Evolutionary conservation across 495 filamentous ascomycete genomes (phyloP).

Genomic region (Penicillium cosmopolitanum): DNA sequence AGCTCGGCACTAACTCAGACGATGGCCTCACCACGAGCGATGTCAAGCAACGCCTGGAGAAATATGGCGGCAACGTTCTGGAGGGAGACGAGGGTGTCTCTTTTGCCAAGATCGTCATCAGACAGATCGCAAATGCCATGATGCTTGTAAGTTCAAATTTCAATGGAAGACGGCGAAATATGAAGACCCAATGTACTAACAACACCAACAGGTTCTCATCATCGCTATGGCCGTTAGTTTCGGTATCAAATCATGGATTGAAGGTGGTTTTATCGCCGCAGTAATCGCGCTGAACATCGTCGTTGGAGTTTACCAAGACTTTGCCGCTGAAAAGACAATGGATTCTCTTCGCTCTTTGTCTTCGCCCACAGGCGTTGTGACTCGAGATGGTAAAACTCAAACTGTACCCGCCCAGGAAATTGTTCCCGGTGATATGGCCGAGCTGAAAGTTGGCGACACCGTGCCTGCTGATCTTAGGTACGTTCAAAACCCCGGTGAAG

Average conservation of each 20-base stretch:
- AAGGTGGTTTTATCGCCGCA: conserved; percentile 67
- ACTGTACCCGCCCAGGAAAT: conserved; percentile 58
- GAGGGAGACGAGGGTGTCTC: conserved; percentile 62
- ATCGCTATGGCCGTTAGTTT: conserved; percentile 73
- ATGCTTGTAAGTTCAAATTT: conserved; percentile 49
- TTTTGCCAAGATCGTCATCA: conserved; percentile 58
- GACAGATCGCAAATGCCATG: conserved; percentile 71
- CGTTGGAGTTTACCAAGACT: conserved; percentile 74
- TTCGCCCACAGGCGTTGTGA: conserved; percentile 62
- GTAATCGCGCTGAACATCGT: conserved; percentile 70
- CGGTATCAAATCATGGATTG: conserved; percentile 69
- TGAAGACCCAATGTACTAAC: no score
- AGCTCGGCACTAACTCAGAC: conserved; percentile 62
- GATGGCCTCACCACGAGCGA: conserved; percentile 62
- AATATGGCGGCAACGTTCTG: conserved; percentile 65
- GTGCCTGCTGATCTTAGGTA: conserved; percentile 71
- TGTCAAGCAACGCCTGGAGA: conserved; percentile 56
- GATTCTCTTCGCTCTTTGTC: conserved; percentile 66
- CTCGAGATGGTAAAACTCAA: conserved; percentile 56
- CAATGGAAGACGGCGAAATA: no score
- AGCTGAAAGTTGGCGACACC: conserved; percentile 82
- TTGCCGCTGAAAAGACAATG: conserved; percentile 76
- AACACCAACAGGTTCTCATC: conserved; percentile 56
- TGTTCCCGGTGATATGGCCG: conserved; percentile 69
- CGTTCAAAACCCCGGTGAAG: conserved; percentile 6